Conservation (phyloP, 495 filamentous ascomycete species). For the Aspergillus mulundensis region DNA sequence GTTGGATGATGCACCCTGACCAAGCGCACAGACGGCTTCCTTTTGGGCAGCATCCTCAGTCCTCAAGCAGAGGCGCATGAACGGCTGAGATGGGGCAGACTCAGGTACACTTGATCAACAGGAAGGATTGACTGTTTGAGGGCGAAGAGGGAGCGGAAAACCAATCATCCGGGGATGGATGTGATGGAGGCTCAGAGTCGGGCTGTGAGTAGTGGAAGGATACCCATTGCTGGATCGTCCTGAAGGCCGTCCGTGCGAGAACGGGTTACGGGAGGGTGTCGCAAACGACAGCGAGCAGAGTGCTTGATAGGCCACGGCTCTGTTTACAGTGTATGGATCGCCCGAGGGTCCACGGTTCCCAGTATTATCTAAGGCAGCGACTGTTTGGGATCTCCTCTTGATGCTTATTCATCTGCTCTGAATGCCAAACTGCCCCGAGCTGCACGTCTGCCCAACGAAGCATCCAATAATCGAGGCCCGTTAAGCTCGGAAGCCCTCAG, state of each 20-base stretch:
- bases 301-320: conserved; percentile 2
- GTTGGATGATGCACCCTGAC: conserved; percentile 16
- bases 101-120: conserved; percentile 8
- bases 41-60: conserved; percentile 23
- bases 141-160: conserved; percentile 1
- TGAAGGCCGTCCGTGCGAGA: conserved; percentile 1
- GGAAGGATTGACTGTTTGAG: conserved; percentile 2
- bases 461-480: conserved; percentile 39
- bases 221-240: not conserved
- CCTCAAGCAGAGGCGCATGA: not conserved
- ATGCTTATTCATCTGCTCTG: conserved; percentile 15
- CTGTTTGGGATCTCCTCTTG: not conserved
- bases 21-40: conserved; percentile 20
- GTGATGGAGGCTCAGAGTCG: conserved; percentile 8
- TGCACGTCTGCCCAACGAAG: conserved; percentile 52
- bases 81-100: conserved; percentile 3
- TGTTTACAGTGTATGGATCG: conserved; percentile 3
- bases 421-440: conserved; percentile 16
- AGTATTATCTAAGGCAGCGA: not conserved
- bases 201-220: not conserved
- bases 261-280: conserved; percentile 1
- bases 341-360: not conserved
- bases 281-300: not conserved
- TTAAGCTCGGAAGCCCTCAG: conserved; percentile 31
- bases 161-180: conserved; percentile 12